phyloP scores from a whole-genome alignment of 2,329 filamentous ascomycete genomes.

The Epichloe hybrida region DNA sequence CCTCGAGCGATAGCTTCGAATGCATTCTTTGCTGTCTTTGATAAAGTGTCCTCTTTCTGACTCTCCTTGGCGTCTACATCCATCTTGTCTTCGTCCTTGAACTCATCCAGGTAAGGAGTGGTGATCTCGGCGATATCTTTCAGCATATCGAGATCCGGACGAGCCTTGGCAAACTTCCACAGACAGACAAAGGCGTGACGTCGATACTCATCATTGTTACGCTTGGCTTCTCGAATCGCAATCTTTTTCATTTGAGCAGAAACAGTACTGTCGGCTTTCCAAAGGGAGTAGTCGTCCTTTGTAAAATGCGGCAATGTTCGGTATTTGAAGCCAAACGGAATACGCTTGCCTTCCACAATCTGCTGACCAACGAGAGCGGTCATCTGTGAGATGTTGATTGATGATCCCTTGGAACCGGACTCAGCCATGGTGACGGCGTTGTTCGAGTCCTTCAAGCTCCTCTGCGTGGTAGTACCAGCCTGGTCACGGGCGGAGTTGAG shows the following conservation, averaged over 20 bases:
- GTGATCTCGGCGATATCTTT: constrained; percentile 53
- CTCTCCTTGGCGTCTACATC: constrained; percentile 46
- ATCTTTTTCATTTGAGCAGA: constrained; percentile 65
- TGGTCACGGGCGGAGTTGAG: no score
- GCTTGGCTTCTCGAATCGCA: constrained; percentile 72
- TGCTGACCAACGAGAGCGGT: no score
- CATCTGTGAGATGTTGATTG: no score
- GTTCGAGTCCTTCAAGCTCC: no score
- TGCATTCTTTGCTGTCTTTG: constrained; percentile 33
- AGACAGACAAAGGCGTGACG: constrained; percentile 60
- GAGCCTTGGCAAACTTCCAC: constrained; percentile 55
- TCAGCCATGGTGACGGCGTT: no score
- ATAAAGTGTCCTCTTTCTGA: constrained; percentile 29
- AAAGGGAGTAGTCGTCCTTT: no score
- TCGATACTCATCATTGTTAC: constrained; percentile 76
- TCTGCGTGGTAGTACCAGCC: no score
- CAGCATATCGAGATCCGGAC: constrained; percentile 58
- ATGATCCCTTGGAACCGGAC: no score
- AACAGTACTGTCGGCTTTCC: constrained; percentile 37
- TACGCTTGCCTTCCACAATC: no score
- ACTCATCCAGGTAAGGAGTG: constrained; percentile 45
- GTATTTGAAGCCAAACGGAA: no score
- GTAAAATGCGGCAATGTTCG: no score
- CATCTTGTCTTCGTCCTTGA: constrained; percentile 49
- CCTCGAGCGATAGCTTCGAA: constrained; percentile 37